Percentiles rank a stretch among this genome's conserved stretches.
Evolutionary conservation across 73 alveolate species (phyloP).

Genomic region (Paraurostyla sp.): DNA sequence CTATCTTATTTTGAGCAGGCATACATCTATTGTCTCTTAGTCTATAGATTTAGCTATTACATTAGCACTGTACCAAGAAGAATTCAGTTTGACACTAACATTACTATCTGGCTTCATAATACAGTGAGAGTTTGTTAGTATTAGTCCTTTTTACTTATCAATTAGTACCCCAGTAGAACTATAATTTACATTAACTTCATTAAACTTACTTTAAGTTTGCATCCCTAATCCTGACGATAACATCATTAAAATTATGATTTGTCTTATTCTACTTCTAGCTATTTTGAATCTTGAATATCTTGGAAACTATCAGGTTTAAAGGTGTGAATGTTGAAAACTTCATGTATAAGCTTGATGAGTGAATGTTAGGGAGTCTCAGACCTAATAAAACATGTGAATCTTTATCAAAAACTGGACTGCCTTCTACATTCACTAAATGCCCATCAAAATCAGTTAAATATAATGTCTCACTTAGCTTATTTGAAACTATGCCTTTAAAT

Average conservation of each 20-base stretch:
- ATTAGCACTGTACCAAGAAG: neutral
- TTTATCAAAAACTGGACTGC: constrained; percentile 21
- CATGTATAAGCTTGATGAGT: neutral
- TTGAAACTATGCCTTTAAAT: constrained; percentile 27
- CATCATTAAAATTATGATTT: neutral
- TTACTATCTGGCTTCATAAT: neutral
- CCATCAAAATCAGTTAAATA: constrained; percentile 54
- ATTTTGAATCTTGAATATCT: neutral
- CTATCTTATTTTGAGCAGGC: neutral
- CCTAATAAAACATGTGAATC: neutral
- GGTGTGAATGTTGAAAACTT: constrained; percentile 25
- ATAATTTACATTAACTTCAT: neutral
- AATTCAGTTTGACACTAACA: neutral
- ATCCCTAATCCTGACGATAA: constrained; percentile 22
- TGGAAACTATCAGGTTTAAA: neutral
- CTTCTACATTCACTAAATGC: constrained; percentile 42
- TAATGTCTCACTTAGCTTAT: neutral
- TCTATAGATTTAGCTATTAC: constrained; percentile 32
- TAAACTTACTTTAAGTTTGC: constrained; percentile 14
- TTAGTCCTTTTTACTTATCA: neutral
- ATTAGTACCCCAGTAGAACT: constrained; percentile 44
- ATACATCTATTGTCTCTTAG: constrained; percentile 12
- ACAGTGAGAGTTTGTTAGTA: constrained; percentile 54
- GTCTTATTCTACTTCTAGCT: neutral
- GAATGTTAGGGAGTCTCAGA: constrained; percentile 31